Conservation (phyloP, 352 stramenopile species). For the Phytophthora aleatoria region DNA sequence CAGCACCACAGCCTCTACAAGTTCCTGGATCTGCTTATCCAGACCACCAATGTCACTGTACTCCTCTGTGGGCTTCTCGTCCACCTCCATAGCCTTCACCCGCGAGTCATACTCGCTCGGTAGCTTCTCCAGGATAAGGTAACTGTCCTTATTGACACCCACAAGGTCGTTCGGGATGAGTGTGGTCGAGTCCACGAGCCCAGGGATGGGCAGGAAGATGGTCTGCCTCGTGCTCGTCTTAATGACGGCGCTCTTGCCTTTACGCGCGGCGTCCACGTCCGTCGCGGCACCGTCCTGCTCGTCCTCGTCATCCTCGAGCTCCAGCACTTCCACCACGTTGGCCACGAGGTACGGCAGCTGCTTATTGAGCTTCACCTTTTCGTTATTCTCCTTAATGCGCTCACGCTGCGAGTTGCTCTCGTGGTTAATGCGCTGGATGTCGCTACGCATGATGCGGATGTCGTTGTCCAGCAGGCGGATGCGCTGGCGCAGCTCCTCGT, state of each 20-base stretch:
- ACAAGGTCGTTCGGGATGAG: constrained; percentile 98
- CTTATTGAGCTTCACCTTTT: constrained; percentile 99
- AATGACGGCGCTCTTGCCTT: constrained; percentile 96
- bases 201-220: constrained; percentile 98
- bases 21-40: constrained; percentile 99
- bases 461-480: constrained; percentile 97
- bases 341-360: constrained; percentile 99
- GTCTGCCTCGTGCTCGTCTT: constrained; percentile 98
- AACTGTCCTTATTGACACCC: constrained; percentile 99
- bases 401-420: constrained; percentile 94
- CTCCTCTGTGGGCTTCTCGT: constrained; percentile 94
- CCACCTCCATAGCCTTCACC: constrained; percentile 98
- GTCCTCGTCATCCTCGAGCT: constrained; percentile 91
- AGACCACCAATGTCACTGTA: constrained; percentile 96
- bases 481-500: constrained; percentile 95
- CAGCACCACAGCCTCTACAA: constrained; percentile 98
- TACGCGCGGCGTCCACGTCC: constrained; percentile 92
- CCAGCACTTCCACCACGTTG: constrained; percentile 96
- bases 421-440: constrained; percentile 97
- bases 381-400: constrained; percentile 98
- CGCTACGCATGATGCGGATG: constrained; percentile 97
- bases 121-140: constrained; percentile 99
- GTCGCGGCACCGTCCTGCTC: constrained; percentile 94
- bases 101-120: constrained; percentile 98
- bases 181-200: constrained; percentile 94